These are phyloP conservation scores for Colletotrichum sp. DNA, from an alignment of 2,329 filamentous ascomycete species.

Conservation along the genomic window DNA sequence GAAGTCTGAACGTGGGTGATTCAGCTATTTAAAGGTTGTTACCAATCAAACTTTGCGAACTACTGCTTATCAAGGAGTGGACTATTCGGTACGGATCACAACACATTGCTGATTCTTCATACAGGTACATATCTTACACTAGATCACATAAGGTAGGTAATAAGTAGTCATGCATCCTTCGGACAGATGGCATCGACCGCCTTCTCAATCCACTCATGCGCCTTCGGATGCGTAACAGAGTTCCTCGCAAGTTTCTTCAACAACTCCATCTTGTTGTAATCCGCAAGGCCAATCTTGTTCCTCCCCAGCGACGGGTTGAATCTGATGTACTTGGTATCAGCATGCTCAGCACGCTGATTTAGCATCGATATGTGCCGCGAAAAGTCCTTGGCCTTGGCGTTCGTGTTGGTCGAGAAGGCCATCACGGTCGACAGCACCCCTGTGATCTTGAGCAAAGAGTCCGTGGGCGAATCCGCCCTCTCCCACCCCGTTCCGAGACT, in stretches of 20 bases:
- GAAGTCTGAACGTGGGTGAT: accelerated
- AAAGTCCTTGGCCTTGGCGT: not conserved
- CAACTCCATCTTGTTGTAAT: not conserved
- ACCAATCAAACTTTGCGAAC: not conserved
- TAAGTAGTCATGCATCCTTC: not conserved
- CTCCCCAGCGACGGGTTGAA: not conserved
- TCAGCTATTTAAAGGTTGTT: not conserved
- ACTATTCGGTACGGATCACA: not conserved
- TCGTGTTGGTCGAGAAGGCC: not conserved
- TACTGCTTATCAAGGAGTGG: not conserved
- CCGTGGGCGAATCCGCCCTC: not conserved
- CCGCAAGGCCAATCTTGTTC: not conserved
- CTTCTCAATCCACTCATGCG: not conserved
- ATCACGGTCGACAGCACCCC: not conserved
- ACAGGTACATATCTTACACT: not conserved
- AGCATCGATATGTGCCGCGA: not conserved
- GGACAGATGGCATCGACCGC: not conserved
- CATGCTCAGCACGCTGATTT: not conserved
- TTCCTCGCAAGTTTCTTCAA: not conserved
- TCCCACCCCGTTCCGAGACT: not conserved
- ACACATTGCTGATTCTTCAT: not conserved
- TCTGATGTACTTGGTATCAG: not conserved
- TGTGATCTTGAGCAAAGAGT: not conserved
- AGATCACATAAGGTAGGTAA: not conserved
- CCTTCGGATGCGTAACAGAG: not conserved